Base-by-base conservation (phyloP, 1,284 basidiomycete species). In the Mycena sp. region DNA sequence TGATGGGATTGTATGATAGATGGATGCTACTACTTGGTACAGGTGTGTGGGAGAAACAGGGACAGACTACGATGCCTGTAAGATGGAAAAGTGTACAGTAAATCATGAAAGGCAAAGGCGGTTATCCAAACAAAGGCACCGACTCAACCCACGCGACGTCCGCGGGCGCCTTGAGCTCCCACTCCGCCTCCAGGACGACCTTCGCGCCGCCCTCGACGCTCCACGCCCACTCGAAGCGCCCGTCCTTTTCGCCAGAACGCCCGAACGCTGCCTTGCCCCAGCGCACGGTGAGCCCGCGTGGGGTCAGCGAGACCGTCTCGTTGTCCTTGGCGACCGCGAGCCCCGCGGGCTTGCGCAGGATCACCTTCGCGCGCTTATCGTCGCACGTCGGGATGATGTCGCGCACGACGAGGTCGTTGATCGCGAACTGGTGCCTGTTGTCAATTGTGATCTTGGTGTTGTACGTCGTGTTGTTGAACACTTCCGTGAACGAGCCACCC, bases 121-220 rank as follows among this genome's bases (percentile, higher is more conserved):
- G n/a, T 14, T 25, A 19, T 46, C 45, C 45, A 30, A 50, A 41
- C 11, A 38, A 21, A 37, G 65, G 44, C 19, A 67, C 55, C 21
- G 55, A 63, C 60, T 77, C 75, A 12, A 69, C 64, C 73, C 75
- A 75, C 23, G 48, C 38, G 7, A 71, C 62, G 55, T 81, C 81
- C n/a, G 75, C 73, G n/a, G 83, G 81, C 1, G 77, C 79, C 66
- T 78, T 81, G 40, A 87, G 77, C 59, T 85, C 84, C 80, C 84
- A 87, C 61, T 82, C 76, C 14, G 81, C 76, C 58, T 81, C 77
- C 25, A 87, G 69, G 30, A 71, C 72, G 19, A 82, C 74, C 69
- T 80, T 80, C 44, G 71, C 77, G 9, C 78, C 77, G 37, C 72
- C 73, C n/a, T 71, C 72, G 50, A 82, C 70, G 44, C 66, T 73